A percentile compares a stretch with the other conserved stretches of the same genome.
phyloP scores from a whole-genome alignment of 805 yeast species.

The Brettanomyces sp. region DNA sequence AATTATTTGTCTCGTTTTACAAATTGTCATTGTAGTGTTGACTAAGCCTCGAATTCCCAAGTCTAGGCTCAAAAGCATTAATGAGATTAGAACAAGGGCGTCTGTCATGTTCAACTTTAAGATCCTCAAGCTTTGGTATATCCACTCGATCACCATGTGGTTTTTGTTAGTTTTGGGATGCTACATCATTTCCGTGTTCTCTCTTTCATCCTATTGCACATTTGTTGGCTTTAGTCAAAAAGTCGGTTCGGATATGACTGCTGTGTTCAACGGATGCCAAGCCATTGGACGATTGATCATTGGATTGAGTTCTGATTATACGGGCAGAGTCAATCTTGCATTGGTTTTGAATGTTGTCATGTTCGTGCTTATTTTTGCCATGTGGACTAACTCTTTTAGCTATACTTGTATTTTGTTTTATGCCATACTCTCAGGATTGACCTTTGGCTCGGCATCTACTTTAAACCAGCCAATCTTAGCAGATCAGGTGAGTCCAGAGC shows the following conservation, averaged over 20 bases:
- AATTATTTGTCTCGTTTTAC: constrained; percentile 26
- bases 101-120: constrained; percentile 12
- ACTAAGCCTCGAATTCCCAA: constrained; percentile 33
- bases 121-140: constrained; percentile 11
- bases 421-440: constrained; percentile 33
- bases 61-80: constrained; percentile 8
- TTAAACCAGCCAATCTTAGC: constrained; percentile 23
- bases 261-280: constrained; percentile 38
- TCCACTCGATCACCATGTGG: constrained; percentile 15
- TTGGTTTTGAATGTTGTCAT: constrained; percentile 25
- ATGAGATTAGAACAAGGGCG: constrained; percentile 11
- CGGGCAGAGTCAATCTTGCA: constrained; percentile 39
- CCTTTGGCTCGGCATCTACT: constrained; percentile 34
- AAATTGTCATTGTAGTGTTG: constrained; percentile 32
- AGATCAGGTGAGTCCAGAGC: constrained; percentile 18
- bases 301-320: constrained; percentile 36
- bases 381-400: constrained; percentile 33
- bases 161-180: constrained; percentile 29
- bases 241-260: constrained; percentile 38
- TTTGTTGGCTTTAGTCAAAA: constrained; percentile 35
- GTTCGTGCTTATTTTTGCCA: constrained; percentile 31
- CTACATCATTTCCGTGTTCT: constrained; percentile 36
- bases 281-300: constrained; percentile 40
- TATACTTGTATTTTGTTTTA: constrained; percentile 25
- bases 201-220: constrained; percentile 39